A percentile compares a stretch with the other conserved stretches of the same genome.
Evolutionary conservation across 2,329 filamentous ascomycete species (phyloP).

Genomic region (Lojkania enalia): DNA sequence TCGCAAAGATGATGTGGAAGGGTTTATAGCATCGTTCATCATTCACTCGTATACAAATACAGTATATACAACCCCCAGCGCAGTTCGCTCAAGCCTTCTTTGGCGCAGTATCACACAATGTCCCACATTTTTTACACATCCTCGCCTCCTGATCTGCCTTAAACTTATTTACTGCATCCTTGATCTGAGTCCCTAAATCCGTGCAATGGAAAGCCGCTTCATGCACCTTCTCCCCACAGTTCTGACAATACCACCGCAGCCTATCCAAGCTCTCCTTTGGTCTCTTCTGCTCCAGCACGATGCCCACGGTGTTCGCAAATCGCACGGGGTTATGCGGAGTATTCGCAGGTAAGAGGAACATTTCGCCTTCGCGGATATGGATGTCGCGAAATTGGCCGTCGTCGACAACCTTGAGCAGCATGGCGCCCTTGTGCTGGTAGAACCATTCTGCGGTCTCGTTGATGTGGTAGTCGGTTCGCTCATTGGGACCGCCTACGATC

Average conservation of each 20-base stretch:
- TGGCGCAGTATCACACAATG: conserved; percentile 72
- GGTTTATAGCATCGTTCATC: conserved; percentile 58
- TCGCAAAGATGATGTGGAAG: conserved; percentile 81
- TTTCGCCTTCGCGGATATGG: conserved; percentile 86
- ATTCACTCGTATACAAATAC: conserved; percentile 9
- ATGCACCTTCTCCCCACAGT: conserved; percentile 73
- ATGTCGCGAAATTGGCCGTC: conserved; percentile 73
- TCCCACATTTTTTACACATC: conserved; percentile 76
- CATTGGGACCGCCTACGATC: conserved; percentile 96
- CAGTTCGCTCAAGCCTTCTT: neutral
- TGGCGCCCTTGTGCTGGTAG: conserved; percentile 91
- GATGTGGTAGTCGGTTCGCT: conserved; percentile 97
- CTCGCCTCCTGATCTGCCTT: conserved; percentile 69
- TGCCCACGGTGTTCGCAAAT: conserved; percentile 89
- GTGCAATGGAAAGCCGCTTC: conserved; percentile 87
- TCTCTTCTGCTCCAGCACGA: conserved; percentile 86
- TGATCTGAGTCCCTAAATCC: conserved; percentile 92
- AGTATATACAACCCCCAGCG: conserved; percentile 2
- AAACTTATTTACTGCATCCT: conserved; percentile 84
- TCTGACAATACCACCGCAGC: conserved; percentile 87
- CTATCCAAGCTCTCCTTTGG: conserved; percentile 71
- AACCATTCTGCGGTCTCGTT: conserved; percentile 97
- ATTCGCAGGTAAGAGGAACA: conserved; percentile 91
- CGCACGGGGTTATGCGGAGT: conserved; percentile 96
- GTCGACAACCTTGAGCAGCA: conserved; percentile 92